Conservation (phyloP, 495 filamentous ascomycete genomes). For the Rhypophila decipiens region DNA sequence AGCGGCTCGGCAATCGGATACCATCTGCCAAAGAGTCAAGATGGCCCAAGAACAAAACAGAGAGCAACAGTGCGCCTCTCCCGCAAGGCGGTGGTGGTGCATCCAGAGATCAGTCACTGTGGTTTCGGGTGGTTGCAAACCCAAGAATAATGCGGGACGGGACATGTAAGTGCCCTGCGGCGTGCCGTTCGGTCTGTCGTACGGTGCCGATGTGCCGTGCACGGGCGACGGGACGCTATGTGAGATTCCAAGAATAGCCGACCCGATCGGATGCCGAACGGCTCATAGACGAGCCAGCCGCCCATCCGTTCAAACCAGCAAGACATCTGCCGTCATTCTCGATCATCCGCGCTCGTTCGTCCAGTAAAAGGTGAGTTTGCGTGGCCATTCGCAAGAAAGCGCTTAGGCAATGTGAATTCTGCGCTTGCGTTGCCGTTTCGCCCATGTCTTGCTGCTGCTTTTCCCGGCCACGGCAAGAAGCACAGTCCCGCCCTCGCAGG, state of each 20-base stretch:
- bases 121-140: background rate
- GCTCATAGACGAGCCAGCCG: slow-evolving; percentile 10
- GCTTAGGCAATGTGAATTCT: slow-evolving; percentile 18
- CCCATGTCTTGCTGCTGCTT: background rate
- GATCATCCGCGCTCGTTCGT: slow-evolving; percentile 13
- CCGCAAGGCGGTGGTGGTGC: no score
- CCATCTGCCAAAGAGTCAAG: no score
- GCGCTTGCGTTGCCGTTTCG: background rate
- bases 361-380: slow-evolving; percentile 11
- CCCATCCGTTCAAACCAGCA: slow-evolving; percentile 1
- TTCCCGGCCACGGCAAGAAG: slow-evolving; percentile 9
- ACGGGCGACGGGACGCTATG: no score
- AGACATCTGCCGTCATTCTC: background rate
- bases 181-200: no score
- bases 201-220: no score
- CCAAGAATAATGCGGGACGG: slow-evolving; percentile 11
- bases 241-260: slow-evolving; percentile 1
- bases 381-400: no score
- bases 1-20: no score
- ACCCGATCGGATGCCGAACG: background rate
- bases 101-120: background rate
- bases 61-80: no score
- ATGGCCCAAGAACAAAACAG: no score
- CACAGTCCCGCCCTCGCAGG: slow-evolving; percentile 1
- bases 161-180: no score